These are phyloP conservation scores for Stemphylium beticola DNA, from an alignment of 2,329 filamentous ascomycete species.

Conservation along the genomic window DNA sequence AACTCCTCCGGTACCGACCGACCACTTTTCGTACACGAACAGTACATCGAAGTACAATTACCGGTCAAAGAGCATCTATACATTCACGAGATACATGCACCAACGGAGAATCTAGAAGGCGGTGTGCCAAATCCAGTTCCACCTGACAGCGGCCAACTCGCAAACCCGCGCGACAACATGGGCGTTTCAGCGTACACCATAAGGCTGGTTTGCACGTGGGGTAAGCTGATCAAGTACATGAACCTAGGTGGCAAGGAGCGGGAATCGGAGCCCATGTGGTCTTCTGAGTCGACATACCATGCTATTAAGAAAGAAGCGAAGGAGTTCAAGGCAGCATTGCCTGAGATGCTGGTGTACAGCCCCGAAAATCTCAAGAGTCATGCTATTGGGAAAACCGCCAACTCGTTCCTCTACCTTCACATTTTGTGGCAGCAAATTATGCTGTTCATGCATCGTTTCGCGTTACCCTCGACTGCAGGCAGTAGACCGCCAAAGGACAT, in stretches of 20 bases:
- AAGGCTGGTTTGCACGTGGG: conserved; percentile 85
- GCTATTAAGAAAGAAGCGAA: conserved; percentile 73
- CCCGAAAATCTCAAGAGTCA: conserved; percentile 84
- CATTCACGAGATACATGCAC: conserved; percentile 85
- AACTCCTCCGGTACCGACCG: conserved; percentile 94
- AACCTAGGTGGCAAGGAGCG: conserved; percentile 86
- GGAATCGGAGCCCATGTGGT: conserved; percentile 81
- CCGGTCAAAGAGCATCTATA: conserved; percentile 91
- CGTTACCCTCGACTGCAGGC: conserved; percentile 71
- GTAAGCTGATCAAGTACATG: conserved; percentile 84
- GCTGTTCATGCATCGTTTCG: conserved; percentile 88
- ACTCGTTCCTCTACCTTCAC: conserved; percentile 92
- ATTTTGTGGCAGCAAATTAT: conserved; percentile 88
- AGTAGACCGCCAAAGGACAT: conserved; percentile 71
- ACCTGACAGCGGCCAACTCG: conserved; percentile 67
- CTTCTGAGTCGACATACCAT: conserved; percentile 76
- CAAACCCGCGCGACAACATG: conserved; percentile 81
- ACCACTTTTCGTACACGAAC: conserved; percentile 88
- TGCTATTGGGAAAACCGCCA: conserved; percentile 81
- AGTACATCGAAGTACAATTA: conserved; percentile 85
- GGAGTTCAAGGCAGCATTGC: conserved; percentile 72
- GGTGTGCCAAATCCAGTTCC: conserved; percentile 68
- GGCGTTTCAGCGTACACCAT: conserved; percentile 92
- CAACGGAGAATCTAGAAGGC: conserved; percentile 83
- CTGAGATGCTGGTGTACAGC: conserved; percentile 74